phyloP scores from a whole-genome alignment of 2,329 filamentous ascomycete genomes.

The Colletotrichum horii region DNA sequence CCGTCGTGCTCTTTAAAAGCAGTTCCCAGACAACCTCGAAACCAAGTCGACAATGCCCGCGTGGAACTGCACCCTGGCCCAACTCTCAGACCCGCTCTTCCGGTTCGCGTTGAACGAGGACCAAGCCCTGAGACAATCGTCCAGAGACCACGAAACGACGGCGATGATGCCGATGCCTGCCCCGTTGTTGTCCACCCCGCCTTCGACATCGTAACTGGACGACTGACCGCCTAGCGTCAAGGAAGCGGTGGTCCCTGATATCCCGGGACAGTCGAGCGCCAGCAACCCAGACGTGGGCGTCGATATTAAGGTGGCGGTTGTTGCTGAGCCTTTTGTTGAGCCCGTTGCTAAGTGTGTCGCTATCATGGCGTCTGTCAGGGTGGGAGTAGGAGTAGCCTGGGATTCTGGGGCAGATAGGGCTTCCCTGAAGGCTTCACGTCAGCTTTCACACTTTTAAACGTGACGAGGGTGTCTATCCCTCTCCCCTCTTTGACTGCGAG shows the following conservation, averaged over 20 bases:
- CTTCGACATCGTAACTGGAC: neutral
- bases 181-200: neutral
- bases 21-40: neutral
- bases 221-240: neutral
- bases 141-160: neutral
- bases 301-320: neutral
- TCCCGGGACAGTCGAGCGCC: neutral
- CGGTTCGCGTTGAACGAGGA: neutral
- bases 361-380: neutral
- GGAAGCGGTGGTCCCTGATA: neutral
- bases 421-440: neutral
- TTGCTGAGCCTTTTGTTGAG: neutral
- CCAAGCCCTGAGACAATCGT: neutral
- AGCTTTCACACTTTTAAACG: neutral
- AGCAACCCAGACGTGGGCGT: neutral
- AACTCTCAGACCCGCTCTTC: neutral
- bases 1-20: neutral
- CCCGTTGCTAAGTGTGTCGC: neutral
- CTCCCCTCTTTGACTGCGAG: neutral
- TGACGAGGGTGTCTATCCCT: neutral
- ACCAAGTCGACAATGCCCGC: neutral
- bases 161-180: neutral
- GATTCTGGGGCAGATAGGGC: neutral
- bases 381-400: neutral
- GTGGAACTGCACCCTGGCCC: neutral